A percentile compares a stretch with the other conserved stretches of the same genome.
phyloP scores from a whole-genome alignment of 2,329 filamentous ascomycete species.

The Hawksworthiomyces lignivorus region DNA sequence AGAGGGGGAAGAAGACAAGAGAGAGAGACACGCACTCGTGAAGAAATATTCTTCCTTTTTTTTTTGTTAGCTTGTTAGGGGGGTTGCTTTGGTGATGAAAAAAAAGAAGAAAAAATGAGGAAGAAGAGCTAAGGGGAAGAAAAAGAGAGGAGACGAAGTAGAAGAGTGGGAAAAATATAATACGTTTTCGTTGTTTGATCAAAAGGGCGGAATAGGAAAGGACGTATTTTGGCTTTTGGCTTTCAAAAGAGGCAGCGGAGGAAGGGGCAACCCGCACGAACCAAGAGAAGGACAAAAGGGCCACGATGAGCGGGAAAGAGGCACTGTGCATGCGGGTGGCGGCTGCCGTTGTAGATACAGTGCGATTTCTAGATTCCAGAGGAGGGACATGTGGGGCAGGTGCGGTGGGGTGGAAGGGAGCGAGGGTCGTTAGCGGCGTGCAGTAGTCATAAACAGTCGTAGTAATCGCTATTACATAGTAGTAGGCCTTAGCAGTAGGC shows the following conservation, averaged over 20 bases:
- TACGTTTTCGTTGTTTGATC: background rate
- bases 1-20: background rate
- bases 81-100: slow-evolving; percentile 14
- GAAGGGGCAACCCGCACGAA: slow-evolving; percentile 11
- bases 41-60: no score
- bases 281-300: background rate
- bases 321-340: background rate
- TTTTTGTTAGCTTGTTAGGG: no score
- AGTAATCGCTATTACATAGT: no score
- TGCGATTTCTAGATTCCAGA: background rate
- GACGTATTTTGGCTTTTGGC: slow-evolving; percentile 3
- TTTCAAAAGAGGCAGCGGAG: slow-evolving; percentile 1
- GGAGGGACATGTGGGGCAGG: slow-evolving; percentile 7
- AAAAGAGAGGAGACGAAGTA: slow-evolving; percentile 5
- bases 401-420: slow-evolving; percentile 12
- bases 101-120: slow-evolving; percentile 1
- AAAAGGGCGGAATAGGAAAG: slow-evolving; percentile 8
- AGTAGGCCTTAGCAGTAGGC: no score
- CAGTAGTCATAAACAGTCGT: no score
- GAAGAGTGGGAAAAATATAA: background rate
- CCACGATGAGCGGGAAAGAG: background rate
- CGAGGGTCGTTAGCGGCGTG: no score
- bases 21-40: no score
- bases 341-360: background rate
- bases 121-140: slow-evolving; percentile 5